Percentiles rank a stretch among this genome's conserved stretches.
These are phyloP conservation scores for Trypanosoma conorhini DNA, from an alignment of 208 protist species.

Conservation along the genomic window DNA sequence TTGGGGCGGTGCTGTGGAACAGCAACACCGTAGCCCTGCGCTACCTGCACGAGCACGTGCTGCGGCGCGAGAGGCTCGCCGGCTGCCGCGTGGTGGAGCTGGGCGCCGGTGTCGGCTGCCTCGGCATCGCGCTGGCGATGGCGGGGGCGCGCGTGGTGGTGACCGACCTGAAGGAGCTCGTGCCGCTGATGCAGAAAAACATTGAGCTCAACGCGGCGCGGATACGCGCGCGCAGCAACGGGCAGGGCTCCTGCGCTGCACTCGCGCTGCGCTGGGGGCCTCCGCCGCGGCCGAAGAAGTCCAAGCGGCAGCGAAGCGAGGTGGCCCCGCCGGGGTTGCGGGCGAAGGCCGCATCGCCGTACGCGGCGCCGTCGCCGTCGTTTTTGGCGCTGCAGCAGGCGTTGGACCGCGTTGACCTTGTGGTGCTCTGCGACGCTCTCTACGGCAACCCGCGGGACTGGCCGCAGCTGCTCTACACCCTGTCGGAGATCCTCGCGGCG, in stretches of 20 bases:
- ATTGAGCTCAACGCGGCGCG: slow-evolving; percentile 48
- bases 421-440: slow-evolving; percentile 86
- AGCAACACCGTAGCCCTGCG: slow-evolving; percentile 74
- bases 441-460: slow-evolving; percentile 90
- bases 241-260: slow-evolving; percentile 48
- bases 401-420: slow-evolving; percentile 45
- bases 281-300: slow-evolving; percentile 34
- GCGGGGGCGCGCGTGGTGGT: slow-evolving; percentile 62
- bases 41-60: slow-evolving; percentile 68
- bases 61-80: slow-evolving; percentile 21
- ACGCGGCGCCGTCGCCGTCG: slow-evolving; percentile 33
- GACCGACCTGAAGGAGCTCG: slow-evolving; percentile 85
- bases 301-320: slow-evolving; percentile 23
- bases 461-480: slow-evolving; percentile 78
- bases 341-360: slow-evolving; percentile 5
- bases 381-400: slow-evolving; percentile 33
- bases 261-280: slow-evolving; percentile 85
- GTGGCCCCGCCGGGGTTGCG: background rate
- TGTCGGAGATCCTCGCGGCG: slow-evolving; percentile 63
- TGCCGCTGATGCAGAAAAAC: slow-evolving; percentile 85
- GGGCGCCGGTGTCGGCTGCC: slow-evolving; percentile 81
- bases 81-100: slow-evolving; percentile 61
- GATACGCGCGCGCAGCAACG: slow-evolving; percentile 39
- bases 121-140: slow-evolving; percentile 90
- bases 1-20: slow-evolving; percentile 90